Evolutionary conservation across 2,329 filamentous ascomycete species (phyloP).

Genomic region (Fusarium begoniae): DNA sequence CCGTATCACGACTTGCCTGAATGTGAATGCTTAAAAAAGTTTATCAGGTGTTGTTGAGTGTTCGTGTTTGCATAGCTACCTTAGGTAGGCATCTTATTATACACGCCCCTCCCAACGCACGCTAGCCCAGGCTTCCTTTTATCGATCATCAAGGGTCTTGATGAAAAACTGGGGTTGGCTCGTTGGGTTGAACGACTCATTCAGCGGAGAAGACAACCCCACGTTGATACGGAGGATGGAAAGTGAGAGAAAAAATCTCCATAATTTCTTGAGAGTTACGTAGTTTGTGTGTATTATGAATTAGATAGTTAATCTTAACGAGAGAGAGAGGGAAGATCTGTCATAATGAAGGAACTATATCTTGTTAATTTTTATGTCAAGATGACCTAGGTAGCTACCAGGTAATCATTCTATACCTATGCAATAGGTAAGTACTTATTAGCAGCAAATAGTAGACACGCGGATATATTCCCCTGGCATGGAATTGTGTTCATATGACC

Average conservation of each 20-base stretch:
- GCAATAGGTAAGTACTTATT: neutral
- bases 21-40: neutral
- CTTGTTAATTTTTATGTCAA: neutral
- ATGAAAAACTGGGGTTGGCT: slow-evolving; percentile 18
- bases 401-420: neutral
- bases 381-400: neutral
- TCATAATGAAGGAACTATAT: neutral
- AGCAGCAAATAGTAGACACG: neutral
- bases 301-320: neutral
- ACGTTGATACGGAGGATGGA: slow-evolving; percentile 21
- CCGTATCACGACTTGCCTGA: slow-evolving; percentile 17
- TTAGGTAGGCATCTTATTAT: neutral
- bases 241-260: slow-evolving; percentile 12
- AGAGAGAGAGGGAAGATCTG: neutral
- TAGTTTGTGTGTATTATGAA: neutral
- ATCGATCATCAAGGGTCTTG: slow-evolving; percentile 8
- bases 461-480: slow-evolving; percentile 23
- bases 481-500: slow-evolving; percentile 34
- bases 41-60: slow-evolving; percentile 9
- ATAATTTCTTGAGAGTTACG: neutral
- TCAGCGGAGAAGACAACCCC: slow-evolving; percentile 11
- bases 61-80: neutral
- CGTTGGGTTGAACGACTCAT: neutral
- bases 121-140: slow-evolving; percentile 5
- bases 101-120: slow-evolving; percentile 1